Conservation (phyloP, 2,329 filamentous ascomycete genomes). For the Aspergillus glaucus region DNA sequence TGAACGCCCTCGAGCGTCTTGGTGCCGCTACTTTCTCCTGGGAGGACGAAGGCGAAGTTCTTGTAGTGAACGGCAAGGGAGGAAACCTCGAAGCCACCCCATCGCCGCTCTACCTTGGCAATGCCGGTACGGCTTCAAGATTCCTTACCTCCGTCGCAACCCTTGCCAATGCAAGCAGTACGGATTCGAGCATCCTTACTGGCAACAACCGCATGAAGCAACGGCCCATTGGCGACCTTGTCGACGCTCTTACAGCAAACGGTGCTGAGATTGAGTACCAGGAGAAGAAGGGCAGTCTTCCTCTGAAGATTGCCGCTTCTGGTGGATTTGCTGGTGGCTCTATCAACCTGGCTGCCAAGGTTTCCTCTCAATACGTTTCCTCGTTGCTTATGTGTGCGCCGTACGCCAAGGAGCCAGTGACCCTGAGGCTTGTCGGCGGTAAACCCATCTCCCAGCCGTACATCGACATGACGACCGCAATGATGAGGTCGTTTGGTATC, state of each 20-base stretch:
- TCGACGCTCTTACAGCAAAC: conserved; percentile 81
- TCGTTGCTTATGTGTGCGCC: conserved; percentile 95
- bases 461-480: conserved; percentile 97
- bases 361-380: conserved; percentile 98
- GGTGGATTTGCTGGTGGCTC: conserved; percentile 77
- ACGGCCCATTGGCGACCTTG: conserved; percentile 84
- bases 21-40: conserved; percentile 84
- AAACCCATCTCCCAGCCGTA: conserved; percentile 96
- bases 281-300: conserved; percentile 75
- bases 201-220: conserved; percentile 96
- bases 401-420: conserved; percentile 91
- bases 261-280: conserved; percentile 83
- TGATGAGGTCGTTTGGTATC: conserved; percentile 93
- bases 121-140: conserved; percentile 90
- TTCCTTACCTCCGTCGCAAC: conserved; percentile 90
- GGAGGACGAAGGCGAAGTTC: conserved; percentile 88
- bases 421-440: conserved; percentile 82
- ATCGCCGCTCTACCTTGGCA: conserved; percentile 82
- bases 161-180: conserved; percentile 61
- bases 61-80: conserved; percentile 87
- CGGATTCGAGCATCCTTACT: conserved; percentile 71
- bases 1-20: conserved; percentile 79
- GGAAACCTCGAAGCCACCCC: conserved; percentile 71
- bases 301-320: conserved; percentile 73
- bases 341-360: conserved; percentile 87